A percentile compares a stretch with the other conserved stretches of the same genome.
Evolutionary conservation across 2,329 filamentous ascomycete genomes (phyloP).

Genomic region (Beauveria asiatica): DNA sequence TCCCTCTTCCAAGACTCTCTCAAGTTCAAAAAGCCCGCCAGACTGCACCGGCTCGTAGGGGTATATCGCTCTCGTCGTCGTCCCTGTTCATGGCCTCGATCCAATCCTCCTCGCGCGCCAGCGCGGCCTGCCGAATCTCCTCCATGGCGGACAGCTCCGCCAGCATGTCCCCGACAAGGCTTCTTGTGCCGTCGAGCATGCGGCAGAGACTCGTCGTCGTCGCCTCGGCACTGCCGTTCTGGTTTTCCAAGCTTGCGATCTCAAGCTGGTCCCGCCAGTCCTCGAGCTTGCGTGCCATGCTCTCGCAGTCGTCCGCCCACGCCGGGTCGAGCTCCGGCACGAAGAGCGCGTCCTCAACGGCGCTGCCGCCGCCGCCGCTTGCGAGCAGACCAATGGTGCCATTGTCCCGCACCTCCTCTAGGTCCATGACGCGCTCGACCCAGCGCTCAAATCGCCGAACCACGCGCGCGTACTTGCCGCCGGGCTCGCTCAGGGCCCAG

Average conservation of each 20-base stretch:
- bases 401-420: constrained; percentile 35
- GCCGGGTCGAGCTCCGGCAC: constrained; percentile 44
- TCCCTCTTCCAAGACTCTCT: background rate
- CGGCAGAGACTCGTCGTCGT: constrained; percentile 31
- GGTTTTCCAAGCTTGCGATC: constrained; percentile 15
- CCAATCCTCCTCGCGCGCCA: constrained; percentile 49
- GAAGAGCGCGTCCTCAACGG: constrained; percentile 33
- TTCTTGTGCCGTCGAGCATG: constrained; percentile 39
- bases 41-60: constrained; percentile 36
- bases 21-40: constrained; percentile 32
- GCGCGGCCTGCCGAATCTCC: constrained; percentile 49
- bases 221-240: constrained; percentile 11
- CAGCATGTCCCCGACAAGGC: constrained; percentile 50
- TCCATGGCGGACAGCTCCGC: constrained; percentile 55
- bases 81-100: constrained; percentile 44
- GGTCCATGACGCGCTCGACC: constrained; percentile 39
- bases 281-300: constrained; percentile 45
- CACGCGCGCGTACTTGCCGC: constrained; percentile 46
- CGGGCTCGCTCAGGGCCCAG: constrained; percentile 48
- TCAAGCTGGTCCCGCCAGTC: constrained; percentile 41
- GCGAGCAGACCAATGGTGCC: constrained; percentile 25
- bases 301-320: constrained; percentile 52
- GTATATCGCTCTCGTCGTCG: constrained; percentile 26
- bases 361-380: constrained; percentile 5
- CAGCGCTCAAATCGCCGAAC: constrained; percentile 53